Percentiles rank a stretch among this genome's conserved stretches.
These are phyloP conservation scores for Colletotrichum cuscutae DNA, from an alignment of 2,329 filamentous ascomycete species.

Conservation along the genomic window DNA sequence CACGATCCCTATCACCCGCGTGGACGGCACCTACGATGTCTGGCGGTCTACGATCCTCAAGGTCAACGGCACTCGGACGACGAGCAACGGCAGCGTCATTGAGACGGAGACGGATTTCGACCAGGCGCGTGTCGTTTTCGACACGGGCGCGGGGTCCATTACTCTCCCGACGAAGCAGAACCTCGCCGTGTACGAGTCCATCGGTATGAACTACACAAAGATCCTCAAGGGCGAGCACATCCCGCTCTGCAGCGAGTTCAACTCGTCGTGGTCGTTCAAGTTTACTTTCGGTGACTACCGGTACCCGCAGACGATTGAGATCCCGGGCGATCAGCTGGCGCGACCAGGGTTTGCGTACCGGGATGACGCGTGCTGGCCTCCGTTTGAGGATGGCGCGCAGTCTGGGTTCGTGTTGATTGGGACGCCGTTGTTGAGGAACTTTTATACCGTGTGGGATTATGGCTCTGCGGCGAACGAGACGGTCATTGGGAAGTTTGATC, in stretches of 20 bases:
- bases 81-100: conserved; percentile 8
- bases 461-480: conserved; percentile 34
- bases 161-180: conserved; percentile 40
- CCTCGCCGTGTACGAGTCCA: conserved; percentile 43
- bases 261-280: conserved; percentile 47
- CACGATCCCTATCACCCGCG: conserved; percentile 32
- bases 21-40: conserved; percentile 40
- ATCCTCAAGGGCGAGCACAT: conserved; percentile 42
- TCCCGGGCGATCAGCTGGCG: conserved; percentile 46
- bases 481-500: conserved; percentile 1
- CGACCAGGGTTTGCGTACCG: conserved; percentile 45
- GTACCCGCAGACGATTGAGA: conserved; percentile 36
- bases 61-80: conserved; percentile 32
- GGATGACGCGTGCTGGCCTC: conserved; percentile 48
- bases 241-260: conserved; percentile 49
- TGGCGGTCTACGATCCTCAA: conserved; percentile 42
- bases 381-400: conserved; percentile 40
- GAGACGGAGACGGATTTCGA: conserved; percentile 16
- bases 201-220: conserved; percentile 48
- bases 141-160: conserved; percentile 45
- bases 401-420: conserved; percentile 44
- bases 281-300: conserved; percentile 37
- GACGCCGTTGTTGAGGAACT: conserved; percentile 40
- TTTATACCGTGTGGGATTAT: conserved; percentile 48
- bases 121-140: conserved; percentile 41